Percentiles rank a stretch among this genome's conserved stretches.
These are phyloP conservation scores for Metarhizium guizhouense DNA, from an alignment of 2,329 filamentous ascomycete genomes.

Conservation along the genomic window DNA sequence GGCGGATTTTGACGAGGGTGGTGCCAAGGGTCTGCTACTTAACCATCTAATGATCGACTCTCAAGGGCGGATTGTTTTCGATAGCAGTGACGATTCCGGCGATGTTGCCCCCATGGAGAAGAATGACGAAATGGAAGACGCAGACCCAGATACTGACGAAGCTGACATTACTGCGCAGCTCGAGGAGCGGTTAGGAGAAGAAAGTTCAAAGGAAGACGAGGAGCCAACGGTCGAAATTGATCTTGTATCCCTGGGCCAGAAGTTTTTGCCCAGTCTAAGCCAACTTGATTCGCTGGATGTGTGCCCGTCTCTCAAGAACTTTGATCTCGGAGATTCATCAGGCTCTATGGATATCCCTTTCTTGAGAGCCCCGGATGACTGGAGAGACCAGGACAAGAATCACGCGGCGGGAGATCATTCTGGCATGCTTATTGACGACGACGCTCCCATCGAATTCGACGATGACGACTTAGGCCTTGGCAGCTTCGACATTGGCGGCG, in stretches of 20 bases:
- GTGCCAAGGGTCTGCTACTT: constrained; percentile 85
- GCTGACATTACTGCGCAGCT: constrained; percentile 23
- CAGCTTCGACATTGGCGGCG: constrained; percentile 60
- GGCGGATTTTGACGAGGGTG: constrained; percentile 96
- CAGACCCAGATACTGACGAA: constrained; percentile 23
- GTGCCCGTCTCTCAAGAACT: constrained; percentile 88
- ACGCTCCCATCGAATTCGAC: constrained; percentile 69
- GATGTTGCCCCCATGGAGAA: constrained; percentile 32
- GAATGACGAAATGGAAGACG: constrained; percentile 30
- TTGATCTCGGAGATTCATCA: constrained; percentile 80
- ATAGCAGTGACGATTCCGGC: constrained; percentile 82
- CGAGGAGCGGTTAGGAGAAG: constrained; percentile 34
- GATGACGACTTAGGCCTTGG: constrained; percentile 63
- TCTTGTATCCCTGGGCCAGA: constrained; percentile 60
- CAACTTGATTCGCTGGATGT: constrained; percentile 79
- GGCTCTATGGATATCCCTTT: constrained; percentile 86
- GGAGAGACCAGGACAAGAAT: constrained; percentile 61
- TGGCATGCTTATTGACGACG: constrained; percentile 78
- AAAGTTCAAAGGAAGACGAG: constrained; percentile 36
- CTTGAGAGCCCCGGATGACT: constrained; percentile 79
- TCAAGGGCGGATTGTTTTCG: constrained; percentile 89
- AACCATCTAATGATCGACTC: constrained; percentile 96
- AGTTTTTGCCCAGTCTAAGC: constrained; percentile 78
- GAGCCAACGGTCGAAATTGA: constrained; percentile 63
- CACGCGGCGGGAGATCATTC: constrained; percentile 57